These are phyloP conservation scores for Strobilomyces dryophilus DNA, from an alignment of 768 basidiomycete genomes.

Conservation along the genomic window DNA sequence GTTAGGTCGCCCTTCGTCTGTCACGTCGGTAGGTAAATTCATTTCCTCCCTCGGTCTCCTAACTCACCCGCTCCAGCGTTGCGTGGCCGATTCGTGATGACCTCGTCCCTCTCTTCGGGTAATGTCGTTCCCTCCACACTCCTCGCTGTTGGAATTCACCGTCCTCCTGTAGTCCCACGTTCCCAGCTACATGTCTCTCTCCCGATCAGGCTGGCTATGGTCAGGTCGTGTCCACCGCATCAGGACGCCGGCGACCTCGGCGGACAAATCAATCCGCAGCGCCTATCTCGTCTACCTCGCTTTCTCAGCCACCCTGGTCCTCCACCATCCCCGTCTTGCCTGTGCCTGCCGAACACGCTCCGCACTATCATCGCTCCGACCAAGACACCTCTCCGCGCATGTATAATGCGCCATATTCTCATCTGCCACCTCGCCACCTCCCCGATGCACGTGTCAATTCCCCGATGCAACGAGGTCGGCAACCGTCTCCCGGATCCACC, in stretches of 20 bases:
- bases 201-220: constrained; percentile 87
- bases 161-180: constrained; percentile 58
- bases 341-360: constrained; percentile 20
- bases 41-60: constrained; percentile 9
- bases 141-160: constrained; percentile 12
- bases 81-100: constrained; percentile 88
- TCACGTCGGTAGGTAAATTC: constrained; percentile 63
- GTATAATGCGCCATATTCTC: constrained; percentile 27
- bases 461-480: constrained; percentile 29
- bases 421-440: constrained; percentile 27
- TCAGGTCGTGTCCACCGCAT: constrained; percentile 64
- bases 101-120: constrained; percentile 87
- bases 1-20: constrained; percentile 70
- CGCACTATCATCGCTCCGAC: constrained; percentile 23
- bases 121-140: constrained; percentile 15
- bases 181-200: constrained; percentile 77
- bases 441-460: constrained; percentile 27
- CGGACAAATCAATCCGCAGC: constrained; percentile 43
- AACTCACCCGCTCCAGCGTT: constrained; percentile 46
- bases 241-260: constrained; percentile 58
- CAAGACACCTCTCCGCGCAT: constrained; percentile 24
- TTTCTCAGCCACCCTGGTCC: constrained; percentile 43
- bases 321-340: constrained; percentile 39
- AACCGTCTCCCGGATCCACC: constrained; percentile 23
- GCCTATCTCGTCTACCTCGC: constrained; percentile 29